These are phyloP conservation scores for Pittosporum tobira DNA, from an alignment of 129 eudicot genomes.

Conservation along the genomic window DNA sequence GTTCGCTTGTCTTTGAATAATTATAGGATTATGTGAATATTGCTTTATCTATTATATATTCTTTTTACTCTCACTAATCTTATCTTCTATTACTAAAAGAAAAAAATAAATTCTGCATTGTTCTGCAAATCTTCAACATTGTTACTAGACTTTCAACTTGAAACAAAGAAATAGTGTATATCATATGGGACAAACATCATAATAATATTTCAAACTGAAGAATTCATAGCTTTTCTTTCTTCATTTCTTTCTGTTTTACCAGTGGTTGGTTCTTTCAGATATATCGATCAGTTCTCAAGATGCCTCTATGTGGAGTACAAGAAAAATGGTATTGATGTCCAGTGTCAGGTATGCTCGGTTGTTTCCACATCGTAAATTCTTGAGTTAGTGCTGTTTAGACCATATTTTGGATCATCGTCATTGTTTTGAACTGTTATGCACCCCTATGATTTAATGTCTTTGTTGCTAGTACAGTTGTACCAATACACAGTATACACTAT, in stretches of 20 bases:
- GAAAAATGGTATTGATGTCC: slow-evolving; percentile 91
- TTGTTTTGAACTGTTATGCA: neutral
- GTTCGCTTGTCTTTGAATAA: too few species aligned
- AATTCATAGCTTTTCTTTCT: too few species aligned
- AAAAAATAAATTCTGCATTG: neutral
- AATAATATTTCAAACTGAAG: neutral
- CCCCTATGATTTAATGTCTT: neutral
- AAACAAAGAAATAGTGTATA: neutral
- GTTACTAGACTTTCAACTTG: neutral
- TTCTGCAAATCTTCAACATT: neutral
- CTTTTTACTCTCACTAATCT: too few species aligned
- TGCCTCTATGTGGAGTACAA: slow-evolving; percentile 93
- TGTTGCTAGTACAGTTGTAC: neutral
- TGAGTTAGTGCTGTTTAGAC: neutral
- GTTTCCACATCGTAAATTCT: neutral
- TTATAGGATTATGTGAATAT: too few species aligned
- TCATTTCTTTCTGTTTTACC: too few species aligned
- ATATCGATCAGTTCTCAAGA: slow-evolving; percentile 89
- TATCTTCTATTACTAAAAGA: too few species aligned
- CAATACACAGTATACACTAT: neutral
- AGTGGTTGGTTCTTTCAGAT: slow-evolving; percentile 37
- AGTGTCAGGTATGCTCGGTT: slow-evolving; percentile 69
- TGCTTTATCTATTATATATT: too few species aligned
- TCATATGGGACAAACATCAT: too few species aligned
- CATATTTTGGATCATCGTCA: neutral